Evolutionary conservation across 2,329 filamentous ascomycete species (phyloP), one percentile per base, ranked within the genome.

Genomic region (Coccinonectria pachysandricola): DNA sequence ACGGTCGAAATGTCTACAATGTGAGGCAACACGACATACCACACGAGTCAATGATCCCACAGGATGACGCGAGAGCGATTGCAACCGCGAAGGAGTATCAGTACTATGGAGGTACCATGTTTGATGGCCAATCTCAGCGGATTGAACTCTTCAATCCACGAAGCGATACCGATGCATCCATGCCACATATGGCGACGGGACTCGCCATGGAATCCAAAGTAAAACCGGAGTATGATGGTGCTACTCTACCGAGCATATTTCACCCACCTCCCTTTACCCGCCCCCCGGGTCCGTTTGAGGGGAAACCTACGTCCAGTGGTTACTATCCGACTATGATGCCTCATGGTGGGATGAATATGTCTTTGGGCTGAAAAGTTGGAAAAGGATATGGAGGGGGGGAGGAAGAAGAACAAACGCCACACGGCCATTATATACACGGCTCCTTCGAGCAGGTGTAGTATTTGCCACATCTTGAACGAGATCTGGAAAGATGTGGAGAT

Each of bases 261-360:
- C 59, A 63, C 24, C 51, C 60, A 0, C 57, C 59, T 1, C 40
- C 51, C 15, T 39, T 52, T 40, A 23, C 66, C 24, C 47, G 46
- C 11, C 56, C 55, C 15, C 43, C 65, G 33, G 61, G 60, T 10
- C 59, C 64, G 7, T 73, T 67, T 35, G 68, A 73, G 27, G 64
- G 64, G 30, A 73, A 71, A 40, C 21, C 60, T 7, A 61, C 52
- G 21, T 69, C 68, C 5, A 52, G 49, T 12, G 68, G 67, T 9
- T 71, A 67, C 36, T 74, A 72, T 34, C 69, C 69, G 3, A 63
- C 59, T 5, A 50, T 62, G 37, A 46, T 66, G 15, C 53, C 62
- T 6, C 62, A 64, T 13, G 60, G 65, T 1, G 60, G 62, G 15
- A 59, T 64, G 47, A 59, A 60, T 37, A 57, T 65, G 46, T 56